A percentile compares a stretch with the other conserved stretches of the same genome.
Evolutionary conservation across 345 rosid genomes (phyloP).

Genomic region (Chamaenerion angustifolium): DNA sequence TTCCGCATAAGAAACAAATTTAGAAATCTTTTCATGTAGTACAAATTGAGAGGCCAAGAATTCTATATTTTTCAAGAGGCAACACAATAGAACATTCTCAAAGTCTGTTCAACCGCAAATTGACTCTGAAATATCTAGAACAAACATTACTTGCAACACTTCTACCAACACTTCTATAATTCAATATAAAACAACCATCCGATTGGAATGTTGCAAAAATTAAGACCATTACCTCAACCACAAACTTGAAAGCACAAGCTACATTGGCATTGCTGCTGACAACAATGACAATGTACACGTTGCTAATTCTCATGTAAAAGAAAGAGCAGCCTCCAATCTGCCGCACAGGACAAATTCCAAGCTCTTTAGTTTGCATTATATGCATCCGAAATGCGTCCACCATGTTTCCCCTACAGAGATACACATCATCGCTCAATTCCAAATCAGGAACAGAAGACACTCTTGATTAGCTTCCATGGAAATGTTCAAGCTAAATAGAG

Average conservation of each 20-base stretch:
- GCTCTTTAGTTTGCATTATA: constrained; percentile 97
- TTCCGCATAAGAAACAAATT: constrained; percentile 2
- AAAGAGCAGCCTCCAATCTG: constrained; percentile 99
- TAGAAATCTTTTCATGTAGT: too few relatives aligned
- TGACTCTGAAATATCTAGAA: too few relatives aligned
- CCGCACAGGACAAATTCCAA: constrained; percentile 92
- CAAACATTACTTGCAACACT: too few relatives aligned
- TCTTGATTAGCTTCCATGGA: background rate
- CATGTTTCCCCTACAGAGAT: constrained; percentile 66
- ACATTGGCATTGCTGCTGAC: constrained; percentile 99
- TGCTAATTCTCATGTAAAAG: constrained; percentile 93
- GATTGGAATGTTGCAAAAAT: background rate
- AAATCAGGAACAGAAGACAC: background rate
- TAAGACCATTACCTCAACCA: constrained; percentile 56
- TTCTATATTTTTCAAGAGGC: too few relatives aligned
- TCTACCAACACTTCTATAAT: too few relatives aligned
- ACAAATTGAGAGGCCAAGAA: too few relatives aligned
- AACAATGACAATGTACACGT: constrained; percentile 94
- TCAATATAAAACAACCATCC: too few relatives aligned
- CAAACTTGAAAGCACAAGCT: constrained; percentile 96
- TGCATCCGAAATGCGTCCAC: constrained; percentile 96
- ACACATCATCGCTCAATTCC: background rate
- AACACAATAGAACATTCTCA: too few relatives aligned
- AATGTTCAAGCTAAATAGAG: too few relatives aligned
- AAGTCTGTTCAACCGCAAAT: too few relatives aligned